These are phyloP conservation scores for Blastobotrys raffinosifermentans DNA, from an alignment of 1,139 yeast species.

Conservation along the genomic window DNA sequence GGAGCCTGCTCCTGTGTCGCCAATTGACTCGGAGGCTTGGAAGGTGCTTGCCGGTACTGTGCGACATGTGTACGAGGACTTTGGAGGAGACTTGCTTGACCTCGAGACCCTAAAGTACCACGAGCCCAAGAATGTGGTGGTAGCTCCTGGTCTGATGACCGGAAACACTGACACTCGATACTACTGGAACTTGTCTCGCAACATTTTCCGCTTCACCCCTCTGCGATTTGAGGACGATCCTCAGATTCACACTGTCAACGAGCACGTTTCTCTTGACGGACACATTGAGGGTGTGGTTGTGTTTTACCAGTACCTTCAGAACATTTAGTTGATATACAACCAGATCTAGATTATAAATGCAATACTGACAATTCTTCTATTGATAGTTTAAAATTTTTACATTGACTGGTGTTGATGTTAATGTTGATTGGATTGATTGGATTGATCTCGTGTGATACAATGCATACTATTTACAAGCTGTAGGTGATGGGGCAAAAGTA, in stretches of 20 bases:
- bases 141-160: constrained; percentile 64
- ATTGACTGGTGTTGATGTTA: too few species aligned
- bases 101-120: constrained; percentile 17
- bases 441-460: constrained; percentile 4
- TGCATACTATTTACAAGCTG: too few species aligned
- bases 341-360: too few species aligned
- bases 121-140: constrained; percentile 30
- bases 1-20: constrained; percentile 57
- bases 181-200: constrained; percentile 68
- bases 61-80: constrained; percentile 51
- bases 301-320: constrained; percentile 47
- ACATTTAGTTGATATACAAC: constrained; percentile 13
- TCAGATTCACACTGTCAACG: constrained; percentile 55
- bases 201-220: constrained; percentile 65
- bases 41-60: constrained; percentile 51
- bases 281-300: constrained; percentile 57
- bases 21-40: constrained; percentile 48
- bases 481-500: too few species aligned
- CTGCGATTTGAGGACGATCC: constrained; percentile 12
- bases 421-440: constrained; percentile 2
- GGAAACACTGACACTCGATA: constrained; percentile 83
- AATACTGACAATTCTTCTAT: background rate
- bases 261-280: constrained; percentile 44
- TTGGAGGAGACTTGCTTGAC: constrained; percentile 27
- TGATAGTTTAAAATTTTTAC: too few species aligned